Evolutionary conservation across 768 basidiomycete genomes (phyloP).

Genomic region (Floccularia luteovirens): DNA sequence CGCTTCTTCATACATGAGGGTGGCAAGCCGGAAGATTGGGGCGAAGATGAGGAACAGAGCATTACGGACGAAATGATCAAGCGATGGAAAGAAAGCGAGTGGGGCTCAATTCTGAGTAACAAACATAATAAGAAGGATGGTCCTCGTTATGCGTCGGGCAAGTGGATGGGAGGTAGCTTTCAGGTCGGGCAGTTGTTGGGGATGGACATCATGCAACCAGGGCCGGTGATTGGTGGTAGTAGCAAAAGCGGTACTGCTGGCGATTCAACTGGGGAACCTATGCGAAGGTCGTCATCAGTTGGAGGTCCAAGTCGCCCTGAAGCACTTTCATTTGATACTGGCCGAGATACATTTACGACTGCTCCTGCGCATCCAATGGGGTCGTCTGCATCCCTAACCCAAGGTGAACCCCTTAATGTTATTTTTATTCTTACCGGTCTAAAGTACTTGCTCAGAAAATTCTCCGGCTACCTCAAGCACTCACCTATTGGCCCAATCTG

Average conservation of each 20-base stretch:
- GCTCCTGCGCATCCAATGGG: conserved; percentile 11
- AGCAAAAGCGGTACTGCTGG: not conserved
- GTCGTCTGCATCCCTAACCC: not conserved
- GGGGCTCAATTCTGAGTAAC: conserved; percentile 41
- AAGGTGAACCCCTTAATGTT: too few species aligned
- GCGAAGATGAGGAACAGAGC: conserved; percentile 39
- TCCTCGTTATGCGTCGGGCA: conserved; percentile 13
- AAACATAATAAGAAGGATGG: conserved; percentile 23
- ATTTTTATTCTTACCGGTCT: not conserved
- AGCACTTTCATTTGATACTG: too few species aligned
- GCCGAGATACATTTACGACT: conserved; percentile 16
- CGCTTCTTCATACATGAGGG: conserved; percentile 58
- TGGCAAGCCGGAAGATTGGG: conserved; percentile 63
- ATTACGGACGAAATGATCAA: conserved; percentile 48
- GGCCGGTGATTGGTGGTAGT: conserved; percentile 10
- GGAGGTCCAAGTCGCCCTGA: too few species aligned
- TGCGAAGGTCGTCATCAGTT: not conserved
- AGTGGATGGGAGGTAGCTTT: conserved; percentile 71
- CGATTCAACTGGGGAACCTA: not conserved
- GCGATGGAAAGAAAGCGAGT: conserved; percentile 62
- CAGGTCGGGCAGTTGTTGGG: conserved; percentile 75
- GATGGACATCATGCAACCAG: conserved; percentile 48
- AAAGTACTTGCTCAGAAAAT: not conserved
- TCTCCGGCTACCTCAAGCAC: conserved; percentile 12
- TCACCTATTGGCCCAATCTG: conserved; percentile 2